These are phyloP conservation scores for Pseudonectria foliicola DNA, from an alignment of 2,329 filamentous ascomycete genomes.

Conservation along the genomic window DNA sequence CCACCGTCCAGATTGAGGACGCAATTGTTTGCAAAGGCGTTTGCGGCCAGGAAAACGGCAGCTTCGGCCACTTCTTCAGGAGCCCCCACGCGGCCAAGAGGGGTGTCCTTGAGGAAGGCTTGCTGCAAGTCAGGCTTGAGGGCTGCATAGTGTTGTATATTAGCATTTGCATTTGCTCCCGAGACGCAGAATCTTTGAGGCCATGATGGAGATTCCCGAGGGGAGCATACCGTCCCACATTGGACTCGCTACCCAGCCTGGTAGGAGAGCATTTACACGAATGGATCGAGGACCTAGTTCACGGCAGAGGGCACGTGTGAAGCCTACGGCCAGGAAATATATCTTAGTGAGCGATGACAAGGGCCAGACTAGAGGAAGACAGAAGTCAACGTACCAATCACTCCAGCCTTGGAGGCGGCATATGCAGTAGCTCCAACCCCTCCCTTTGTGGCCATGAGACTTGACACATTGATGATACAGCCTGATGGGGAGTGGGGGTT, in stretches of 20 bases:
- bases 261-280: constrained; percentile 72
- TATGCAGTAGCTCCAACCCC: constrained; percentile 67
- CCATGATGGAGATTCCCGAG: constrained; percentile 5
- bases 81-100: constrained; percentile 57
- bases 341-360: background rate
- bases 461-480: constrained; percentile 78
- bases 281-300: constrained; percentile 57
- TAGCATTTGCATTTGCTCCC: constrained; percentile 21
- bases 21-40: constrained; percentile 81
- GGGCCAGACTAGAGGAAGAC: constrained; percentile 5
- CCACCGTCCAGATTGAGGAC: constrained; percentile 82
- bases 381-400: constrained; percentile 49
- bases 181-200: constrained; percentile 2
- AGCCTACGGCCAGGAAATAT: constrained; percentile 36
- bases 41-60: constrained; percentile 67
- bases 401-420: constrained; percentile 72
- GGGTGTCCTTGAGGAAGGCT: constrained; percentile 46
- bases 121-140: constrained; percentile 32
- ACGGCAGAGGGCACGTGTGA: constrained; percentile 59
- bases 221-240: constrained; percentile 63
- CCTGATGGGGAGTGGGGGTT: constrained; percentile 27
- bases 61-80: constrained; percentile 74
- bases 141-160: constrained; percentile 34
- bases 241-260: constrained; percentile 73
- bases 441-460: constrained; percentile 62